Evolutionary conservation across 257 asterid genomes (phyloP).

Genomic region (Avicennia marina): DNA sequence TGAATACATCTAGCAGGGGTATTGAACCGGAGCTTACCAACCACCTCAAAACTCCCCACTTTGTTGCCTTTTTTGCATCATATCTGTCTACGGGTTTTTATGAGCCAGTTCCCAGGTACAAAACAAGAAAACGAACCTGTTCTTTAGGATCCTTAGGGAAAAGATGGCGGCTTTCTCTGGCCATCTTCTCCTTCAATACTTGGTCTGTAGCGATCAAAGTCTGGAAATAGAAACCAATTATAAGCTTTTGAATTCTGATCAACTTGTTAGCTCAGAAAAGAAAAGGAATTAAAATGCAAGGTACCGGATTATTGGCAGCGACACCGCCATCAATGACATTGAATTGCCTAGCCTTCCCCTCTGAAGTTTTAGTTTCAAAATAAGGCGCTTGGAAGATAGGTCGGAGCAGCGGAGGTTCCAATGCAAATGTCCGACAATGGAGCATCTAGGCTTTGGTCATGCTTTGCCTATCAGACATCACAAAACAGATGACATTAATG

Average conservation of each 20-base stretch:
- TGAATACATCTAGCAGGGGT: neutral
- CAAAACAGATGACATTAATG: too few relatives aligned
- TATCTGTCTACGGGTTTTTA: too few relatives aligned
- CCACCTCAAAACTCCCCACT: constrained; percentile 20
- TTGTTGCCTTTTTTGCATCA: constrained; percentile 4
- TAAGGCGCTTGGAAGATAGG: constrained; percentile 18
- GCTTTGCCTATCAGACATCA: constrained; percentile 10
- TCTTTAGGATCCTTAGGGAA: too few relatives aligned
- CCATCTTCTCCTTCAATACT: too few relatives aligned
- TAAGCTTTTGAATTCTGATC: too few relatives aligned
- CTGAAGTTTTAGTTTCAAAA: constrained; percentile 8
- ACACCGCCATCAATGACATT: constrained; percentile 23
- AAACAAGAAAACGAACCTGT: too few relatives aligned
- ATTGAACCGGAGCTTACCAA: neutral
- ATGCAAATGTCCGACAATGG: constrained; percentile 19
- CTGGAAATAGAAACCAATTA: too few relatives aligned
- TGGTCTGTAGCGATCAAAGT: too few relatives aligned
- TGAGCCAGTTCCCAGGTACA: too few relatives aligned
- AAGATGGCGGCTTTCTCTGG: too few relatives aligned
- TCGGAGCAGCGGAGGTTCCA: constrained; percentile 26
- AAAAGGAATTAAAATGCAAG: too few relatives aligned
- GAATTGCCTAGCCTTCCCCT: neutral
- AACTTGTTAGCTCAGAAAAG: too few relatives aligned
- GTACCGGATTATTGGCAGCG: constrained; percentile 24
- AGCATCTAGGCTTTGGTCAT: constrained; percentile 4